These are phyloP conservation scores for Penicillium antarcticum DNA, from an alignment of 495 filamentous ascomycete species.

Conservation along the genomic window DNA sequence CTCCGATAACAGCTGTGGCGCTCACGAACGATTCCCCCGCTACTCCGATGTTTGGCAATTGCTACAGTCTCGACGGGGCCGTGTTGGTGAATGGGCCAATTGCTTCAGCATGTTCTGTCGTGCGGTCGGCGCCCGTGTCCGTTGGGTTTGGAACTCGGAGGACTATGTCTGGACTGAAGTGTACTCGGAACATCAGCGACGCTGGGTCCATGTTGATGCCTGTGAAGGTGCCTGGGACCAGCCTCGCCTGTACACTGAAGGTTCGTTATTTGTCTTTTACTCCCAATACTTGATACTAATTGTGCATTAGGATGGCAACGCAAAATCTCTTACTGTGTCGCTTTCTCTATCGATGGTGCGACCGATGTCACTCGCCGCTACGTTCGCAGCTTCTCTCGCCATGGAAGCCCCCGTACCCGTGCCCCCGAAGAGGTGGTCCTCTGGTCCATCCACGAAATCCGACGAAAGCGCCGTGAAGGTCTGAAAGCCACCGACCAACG, in stretches of 20 bases:
- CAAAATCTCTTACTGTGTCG: constrained; percentile 94
- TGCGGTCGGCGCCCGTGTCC: constrained; percentile 82
- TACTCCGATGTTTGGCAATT: constrained; percentile 96
- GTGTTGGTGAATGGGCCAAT: constrained; percentile 95
- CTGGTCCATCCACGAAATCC: constrained; percentile 87
- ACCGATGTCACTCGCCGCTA: constrained; percentile 96
- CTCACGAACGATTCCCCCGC: constrained; percentile 85
- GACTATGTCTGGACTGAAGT: constrained; percentile 98
- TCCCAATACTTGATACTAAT: too few relatives aligned
- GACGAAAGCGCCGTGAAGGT: constrained; percentile 71
- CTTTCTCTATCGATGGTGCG: constrained; percentile 92
- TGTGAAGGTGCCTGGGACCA: constrained; percentile 97
- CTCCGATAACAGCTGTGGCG: constrained; percentile 62
- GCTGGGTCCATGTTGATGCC: constrained; percentile 96
- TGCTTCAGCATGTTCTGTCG: constrained; percentile 99
- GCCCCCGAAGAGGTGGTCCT: constrained; percentile 86
- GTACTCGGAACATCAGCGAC: constrained; percentile 87
- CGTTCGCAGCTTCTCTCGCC: constrained; percentile 72
- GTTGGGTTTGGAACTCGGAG: constrained; percentile 98
- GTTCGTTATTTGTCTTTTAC: too few relatives aligned
- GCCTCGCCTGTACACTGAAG: constrained; percentile 83
- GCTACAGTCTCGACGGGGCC: constrained; percentile 77
- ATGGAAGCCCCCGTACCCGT: constrained; percentile 67
- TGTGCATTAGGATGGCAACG: constrained; percentile 68
- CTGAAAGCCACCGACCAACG: constrained; percentile 76